A percentile compares a stretch with the other conserved stretches of the same genome.
phyloP scores from a whole-genome alignment of 495 filamentous ascomycete species.

The Trichoderma reesei region DNA sequence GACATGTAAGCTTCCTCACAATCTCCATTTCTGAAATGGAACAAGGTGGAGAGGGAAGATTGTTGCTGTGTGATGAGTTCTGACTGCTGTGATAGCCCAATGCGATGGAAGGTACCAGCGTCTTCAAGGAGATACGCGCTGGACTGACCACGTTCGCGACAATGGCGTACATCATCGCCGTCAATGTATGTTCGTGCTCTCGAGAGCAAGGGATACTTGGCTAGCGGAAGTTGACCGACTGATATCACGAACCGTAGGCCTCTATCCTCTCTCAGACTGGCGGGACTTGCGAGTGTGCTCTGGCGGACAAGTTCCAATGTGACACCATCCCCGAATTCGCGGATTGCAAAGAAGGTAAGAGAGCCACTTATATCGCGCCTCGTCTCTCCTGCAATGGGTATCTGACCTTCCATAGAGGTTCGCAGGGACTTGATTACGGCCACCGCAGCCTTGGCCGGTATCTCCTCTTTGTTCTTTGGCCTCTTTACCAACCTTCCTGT shows the following conservation, averaged over 20 bases:
- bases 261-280: conserved; percentile 52
- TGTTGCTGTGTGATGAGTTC: background rate
- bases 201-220: background rate
- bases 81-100: conserved; percentile 37
- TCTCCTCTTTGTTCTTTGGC: conserved; percentile 40
- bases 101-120: conserved; percentile 45
- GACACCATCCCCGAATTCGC: conserved; percentile 46
- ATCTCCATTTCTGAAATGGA: conserved; percentile 7
- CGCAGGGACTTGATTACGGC: conserved; percentile 70
- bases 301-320: conserved; percentile 38
- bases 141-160: conserved; percentile 77
- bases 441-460: conserved; percentile 59
- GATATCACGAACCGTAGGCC: conserved; percentile 29
- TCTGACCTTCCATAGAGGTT: conserved; percentile 33
- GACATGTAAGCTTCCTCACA: conserved; percentile 41
- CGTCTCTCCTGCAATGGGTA: background rate
- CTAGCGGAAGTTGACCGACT: conserved; percentile 14
- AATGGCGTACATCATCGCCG: conserved; percentile 71
- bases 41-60: background rate
- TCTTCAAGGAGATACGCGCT: conserved; percentile 71
- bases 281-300: conserved; percentile 59
- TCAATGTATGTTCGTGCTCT: conserved; percentile 31
- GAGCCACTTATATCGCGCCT: too few relatives aligned
- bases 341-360: conserved; percentile 38
- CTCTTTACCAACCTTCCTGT: conserved; percentile 47